Base-by-base conservation (phyloP, 306 rosid species). In the Prunus mume region DNA sequence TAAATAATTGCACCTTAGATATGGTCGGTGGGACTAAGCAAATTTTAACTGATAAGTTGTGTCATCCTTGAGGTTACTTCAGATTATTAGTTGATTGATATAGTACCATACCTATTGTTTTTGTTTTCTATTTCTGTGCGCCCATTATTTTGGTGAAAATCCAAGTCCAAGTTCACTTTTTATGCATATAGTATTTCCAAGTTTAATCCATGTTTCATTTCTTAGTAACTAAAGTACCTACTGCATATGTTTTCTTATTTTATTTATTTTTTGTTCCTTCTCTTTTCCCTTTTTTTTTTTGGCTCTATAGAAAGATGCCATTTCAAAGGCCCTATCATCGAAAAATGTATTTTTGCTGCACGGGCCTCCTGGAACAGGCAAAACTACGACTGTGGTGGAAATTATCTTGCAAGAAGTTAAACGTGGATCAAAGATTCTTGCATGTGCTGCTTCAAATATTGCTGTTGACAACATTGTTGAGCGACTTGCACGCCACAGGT, bases 401-500 rank as follows among this genome's bases (percentile, higher is more conserved):
- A 90, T 95, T 79, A 88, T 95, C 81, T 82, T 95, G 82, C 97
- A 92, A 89, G 99, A 95, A 88, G 92, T 95, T 64, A 92, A 95
- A 80, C 93, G 93, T 78, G 99, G 97, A 79, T 90, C 97, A 76
- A 95, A 95, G 87, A 87, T 95, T 83, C 96, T 95, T 32, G 97
- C 90, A 56, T 95, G 99, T 80, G 99, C 99, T 65, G 99, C 97
- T 78, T 95, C 99, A 54, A 95, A 92, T 83, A 95, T 95, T 89
- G 99, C 99, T 80, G 97, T 95, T 67, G 99, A 95, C 85, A 95
- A 95, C 96, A 90, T 95, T 46, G 99, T 95, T 78, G 99, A 95
- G 88, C 87, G 97, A 73, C 91, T 95, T 52, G 97, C 87, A 73
- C 85, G 90, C 76, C 96, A 87, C 69, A 90, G 91, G 99, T 92